Percentiles rank a stretch among this genome's conserved stretches.
Conservation (phyloP, 176 grass and related monocot species). For the Carex kokanica region DNA sequence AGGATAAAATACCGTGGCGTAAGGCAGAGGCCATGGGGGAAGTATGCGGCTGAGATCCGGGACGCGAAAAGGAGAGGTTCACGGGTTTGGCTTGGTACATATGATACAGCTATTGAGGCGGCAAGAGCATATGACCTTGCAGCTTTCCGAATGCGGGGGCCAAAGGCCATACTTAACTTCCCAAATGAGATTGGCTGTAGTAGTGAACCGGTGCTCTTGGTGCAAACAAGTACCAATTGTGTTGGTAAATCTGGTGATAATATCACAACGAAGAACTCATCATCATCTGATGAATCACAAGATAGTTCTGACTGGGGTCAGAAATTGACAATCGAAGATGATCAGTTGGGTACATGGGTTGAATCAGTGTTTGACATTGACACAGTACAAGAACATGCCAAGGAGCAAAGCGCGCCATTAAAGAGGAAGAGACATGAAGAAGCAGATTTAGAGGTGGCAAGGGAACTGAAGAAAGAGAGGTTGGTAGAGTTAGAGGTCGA, state of each 20-base stretch:
- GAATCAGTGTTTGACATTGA: neutral
- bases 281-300: neutral
- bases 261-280: neutral
- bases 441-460: neutral
- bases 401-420: neutral
- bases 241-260: neutral
- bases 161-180: slow-evolving; percentile 27
- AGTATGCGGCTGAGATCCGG: slow-evolving; percentile 19
- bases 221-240: neutral
- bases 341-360: neutral
- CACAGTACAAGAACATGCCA: neutral
- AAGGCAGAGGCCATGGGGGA: slow-evolving; percentile 14
- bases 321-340: neutral
- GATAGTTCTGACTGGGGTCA: slow-evolving; percentile 12
- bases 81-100: slow-evolving; percentile 21
- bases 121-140: slow-evolving; percentile 17
- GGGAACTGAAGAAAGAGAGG: slow-evolving; percentile 1
- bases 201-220: neutral
- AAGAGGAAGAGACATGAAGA: slow-evolving; percentile 15
- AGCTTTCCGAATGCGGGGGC: slow-evolving; percentile 6
- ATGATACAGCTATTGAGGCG: slow-evolving; percentile 5
- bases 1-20: slow-evolving; percentile 8
- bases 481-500: neutral
- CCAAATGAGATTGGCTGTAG: slow-evolving; percentile 23
- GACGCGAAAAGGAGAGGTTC: slow-evolving; percentile 10